phyloP scores from a whole-genome alignment of 345 rosid genomes.

The Aquilaria yunnanensis region DNA sequence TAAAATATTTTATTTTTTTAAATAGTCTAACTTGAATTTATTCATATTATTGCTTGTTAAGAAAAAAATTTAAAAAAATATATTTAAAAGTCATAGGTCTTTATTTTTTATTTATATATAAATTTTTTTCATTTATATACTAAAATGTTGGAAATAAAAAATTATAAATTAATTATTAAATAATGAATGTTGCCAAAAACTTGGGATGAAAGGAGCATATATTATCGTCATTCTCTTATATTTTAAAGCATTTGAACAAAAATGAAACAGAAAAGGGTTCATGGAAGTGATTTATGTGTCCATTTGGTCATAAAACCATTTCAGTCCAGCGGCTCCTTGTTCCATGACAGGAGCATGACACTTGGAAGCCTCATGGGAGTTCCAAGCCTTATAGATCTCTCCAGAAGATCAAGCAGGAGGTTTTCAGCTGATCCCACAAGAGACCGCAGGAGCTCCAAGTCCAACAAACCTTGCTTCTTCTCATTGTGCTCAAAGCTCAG shows the following conservation, averaged over 20 bases:
- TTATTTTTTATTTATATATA: too few relatives aligned
- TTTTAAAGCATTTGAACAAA: too few relatives aligned
- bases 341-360: slow-evolving; percentile 66
- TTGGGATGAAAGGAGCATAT: too few relatives aligned
- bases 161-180: too few relatives aligned
- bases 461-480: slow-evolving; percentile 51
- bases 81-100: slow-evolving; percentile 9
- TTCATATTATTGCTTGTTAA: slow-evolving; percentile 16
- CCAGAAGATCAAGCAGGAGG: slow-evolving; percentile 51
- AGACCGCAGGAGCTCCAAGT: slow-evolving; percentile 38
- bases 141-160: too few relatives aligned
- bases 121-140: too few relatives aligned
- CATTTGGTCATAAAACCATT: slow-evolving; percentile 8
- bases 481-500: slow-evolving; percentile 71
- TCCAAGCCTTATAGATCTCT: slow-evolving; percentile 53
- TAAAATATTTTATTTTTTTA: background rate
- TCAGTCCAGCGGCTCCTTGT: slow-evolving; percentile 80
- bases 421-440: slow-evolving; percentile 31
- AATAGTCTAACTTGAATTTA: slow-evolving; percentile 4
- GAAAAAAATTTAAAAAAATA: slow-evolving; percentile 17
- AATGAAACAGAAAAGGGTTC: too few relatives aligned
- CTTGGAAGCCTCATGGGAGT: slow-evolving; percentile 76
- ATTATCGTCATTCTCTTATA: too few relatives aligned
- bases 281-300: background rate
- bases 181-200: too few relatives aligned